A percentile compares a stretch with the other conserved stretches of the same genome.
Evolutionary conservation across 139 green algal genomes (phyloP).

Genomic region (Ostreobium quekettii): DNA sequence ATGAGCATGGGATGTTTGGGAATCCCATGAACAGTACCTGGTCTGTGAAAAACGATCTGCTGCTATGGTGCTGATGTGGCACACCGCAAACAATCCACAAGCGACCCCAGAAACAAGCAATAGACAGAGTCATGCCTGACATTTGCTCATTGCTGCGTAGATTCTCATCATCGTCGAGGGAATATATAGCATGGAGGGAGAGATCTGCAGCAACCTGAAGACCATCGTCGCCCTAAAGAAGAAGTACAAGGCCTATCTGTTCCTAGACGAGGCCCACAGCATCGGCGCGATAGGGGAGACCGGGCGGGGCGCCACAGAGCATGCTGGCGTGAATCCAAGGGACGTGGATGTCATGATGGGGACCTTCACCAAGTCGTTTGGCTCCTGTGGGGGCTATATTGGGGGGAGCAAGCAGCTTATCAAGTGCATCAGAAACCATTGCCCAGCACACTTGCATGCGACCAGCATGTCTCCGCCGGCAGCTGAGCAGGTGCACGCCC

Average conservation of each 20-base stretch:
- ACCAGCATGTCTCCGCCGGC: constrained; percentile 76
- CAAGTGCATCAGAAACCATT: constrained; percentile 54
- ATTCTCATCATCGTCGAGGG: constrained; percentile 95
- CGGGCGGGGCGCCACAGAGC: constrained; percentile 78
- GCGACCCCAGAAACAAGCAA: too few species aligned
- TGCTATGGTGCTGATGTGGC: too few species aligned
- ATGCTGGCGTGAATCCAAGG: constrained; percentile 72
- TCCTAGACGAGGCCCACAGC: constrained; percentile 98
- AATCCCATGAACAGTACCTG: too few species aligned
- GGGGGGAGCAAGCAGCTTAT: constrained; percentile 59
- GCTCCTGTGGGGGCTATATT: constrained; percentile 90
- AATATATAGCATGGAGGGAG: constrained; percentile 98
- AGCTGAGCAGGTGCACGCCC: constrained; percentile 48
- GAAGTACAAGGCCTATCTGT: constrained; percentile 93
- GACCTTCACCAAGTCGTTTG: constrained; percentile 99
- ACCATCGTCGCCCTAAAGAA: constrained; percentile 86
- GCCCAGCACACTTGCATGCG: constrained; percentile 74
- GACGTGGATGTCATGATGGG: constrained; percentile 99
- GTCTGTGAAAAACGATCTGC: too few species aligned
- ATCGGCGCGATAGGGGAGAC: constrained; percentile 85
- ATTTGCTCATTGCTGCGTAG: too few species aligned
- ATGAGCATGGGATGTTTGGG: background rate
- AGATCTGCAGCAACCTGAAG: constrained; percentile 66
- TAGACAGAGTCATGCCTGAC: too few species aligned
- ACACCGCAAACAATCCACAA: too few species aligned